Base-by-base conservation (phyloP, 2,329 filamentous ascomycete genomes). In the Uncinocarpus reesii region DNA sequence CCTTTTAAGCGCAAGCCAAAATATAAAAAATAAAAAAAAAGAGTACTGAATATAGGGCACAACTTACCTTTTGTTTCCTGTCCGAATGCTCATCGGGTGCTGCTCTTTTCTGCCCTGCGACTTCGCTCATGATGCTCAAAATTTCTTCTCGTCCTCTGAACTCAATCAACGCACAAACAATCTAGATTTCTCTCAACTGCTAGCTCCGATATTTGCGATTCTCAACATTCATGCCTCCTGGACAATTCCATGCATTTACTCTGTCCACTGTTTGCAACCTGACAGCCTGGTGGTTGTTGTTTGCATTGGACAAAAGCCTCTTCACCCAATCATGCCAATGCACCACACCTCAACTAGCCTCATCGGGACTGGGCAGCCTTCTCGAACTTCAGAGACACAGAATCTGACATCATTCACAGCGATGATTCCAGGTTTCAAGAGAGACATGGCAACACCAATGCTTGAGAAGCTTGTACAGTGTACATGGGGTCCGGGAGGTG, bases 41-140 rank as follows among this genome's bases (percentile, higher is more conserved):
- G 11, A 32, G 2, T 24, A 2, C 15, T 20, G 1, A 13, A 41
- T 18, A 7, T 21, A 16, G 32, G 20, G 8, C 38, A 21, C 18
- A 26, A 48, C 58, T 34, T 35, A 65, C 64, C 60, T 65, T 66
- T 55, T 58, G 58, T 49, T 56, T 62, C 56, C 65, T 65, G 32
- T 57, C 53, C 29, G 58, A 56, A 37, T 55, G 56, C 42, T 51
- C 52, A 28, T 56, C 56, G 15, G 62, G 51, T 60, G 65, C 64
- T 36, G 53, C 53, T 58, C 63, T 55, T 52, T 65, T 66, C 21
- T 42, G 35, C 8, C 28, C 32, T 29, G 21, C 15, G 15, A 28
- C 35, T 15, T 47, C 46, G 13, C 15, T 21, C 46, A 48, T 48
- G 15, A 2, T 16, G 11, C 26, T 28, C 37, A 2, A 23, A n/a